Base-by-base conservation (phyloP, 2,329 filamentous ascomycete species). In the Hymenotorrendiella dingleyae region DNA sequence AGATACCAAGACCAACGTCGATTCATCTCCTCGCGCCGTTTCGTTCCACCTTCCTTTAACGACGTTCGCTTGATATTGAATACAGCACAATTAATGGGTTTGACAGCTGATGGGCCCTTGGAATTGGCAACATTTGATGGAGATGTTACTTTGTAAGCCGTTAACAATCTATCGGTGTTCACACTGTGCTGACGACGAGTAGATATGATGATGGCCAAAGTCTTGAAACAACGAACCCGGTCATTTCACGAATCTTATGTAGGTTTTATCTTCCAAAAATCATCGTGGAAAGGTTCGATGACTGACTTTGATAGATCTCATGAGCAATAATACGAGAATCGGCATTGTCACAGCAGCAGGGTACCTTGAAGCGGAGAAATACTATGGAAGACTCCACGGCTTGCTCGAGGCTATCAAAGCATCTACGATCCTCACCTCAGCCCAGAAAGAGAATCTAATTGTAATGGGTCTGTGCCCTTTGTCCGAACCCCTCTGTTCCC, bases 261-360 rank as follows among this genome's bases (percentile, higher is more conserved):
- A 58, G 46, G 61, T 45, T 2, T 19, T 33, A 21, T 9, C 16
- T 19, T 21, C 23, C 43, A 6, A 40, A 45, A 7, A 17, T 41
- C 22, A 39, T 43, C 24, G 36, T 42, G 17, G 32, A 35, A 47
- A 41, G 7, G 4, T 6, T 24, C 21, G 12, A 40, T 29, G 6
- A 53, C 11, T 27, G 16, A 27, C n/a, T n/a, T 8, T 82, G 35
- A 57, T 81, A 42, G 80, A 82, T 48, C 79, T 98, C 12, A 76
- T 98, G 54, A 73, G 73, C 35, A 81, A 82, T 53, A 82, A 84
- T 47, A 86, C 91, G 51, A 85, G 84, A 54, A 83, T 98, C 54
- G 93, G 90, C 38, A 97, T 98, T 59, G 93, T 98, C 39, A 98
- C 93, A 0, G 93, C 93, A 1, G 93, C 93, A 1, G 93, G 93